phyloP scores from a whole-genome alignment of 805 yeast species.

The Pichia cephalocereana region DNA sequence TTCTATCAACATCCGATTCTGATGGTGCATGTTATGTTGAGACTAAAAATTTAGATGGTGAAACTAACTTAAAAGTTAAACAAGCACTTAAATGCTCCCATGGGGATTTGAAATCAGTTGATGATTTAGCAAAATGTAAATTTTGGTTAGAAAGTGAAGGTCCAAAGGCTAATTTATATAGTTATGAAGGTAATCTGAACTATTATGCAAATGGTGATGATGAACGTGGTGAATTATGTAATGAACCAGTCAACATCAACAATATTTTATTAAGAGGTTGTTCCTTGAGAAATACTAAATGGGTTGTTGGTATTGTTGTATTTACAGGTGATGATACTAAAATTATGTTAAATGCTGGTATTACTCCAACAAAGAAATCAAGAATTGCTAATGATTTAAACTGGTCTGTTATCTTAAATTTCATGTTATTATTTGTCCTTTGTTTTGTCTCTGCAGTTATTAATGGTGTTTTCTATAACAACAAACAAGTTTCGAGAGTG shows the following conservation, averaged over 20 bases:
- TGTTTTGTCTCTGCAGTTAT: conserved; percentile 65
- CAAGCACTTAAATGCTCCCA: conserved; percentile 59
- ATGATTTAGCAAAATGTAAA: conserved; percentile 40
- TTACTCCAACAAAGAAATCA: conserved; percentile 69
- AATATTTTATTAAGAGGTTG: conserved; percentile 69
- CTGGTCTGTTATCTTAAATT: conserved; percentile 59
- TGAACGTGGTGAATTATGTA: conserved; percentile 25
- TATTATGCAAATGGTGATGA: conserved; percentile 33
- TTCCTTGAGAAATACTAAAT: conserved; percentile 68
- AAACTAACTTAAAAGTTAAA: conserved; percentile 66
- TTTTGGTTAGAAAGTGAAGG: conserved; percentile 78
- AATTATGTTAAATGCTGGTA: conserved; percentile 73
- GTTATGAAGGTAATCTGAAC: conserved; percentile 64
- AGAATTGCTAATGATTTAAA: conserved; percentile 67
- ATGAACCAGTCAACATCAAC: conserved; percentile 63
- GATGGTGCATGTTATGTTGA: conserved; percentile 66
- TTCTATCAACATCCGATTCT: conserved; percentile 58
- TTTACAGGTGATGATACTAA: conserved; percentile 77
- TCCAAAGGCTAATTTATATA: conserved; percentile 70
- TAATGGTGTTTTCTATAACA: conserved; percentile 56
- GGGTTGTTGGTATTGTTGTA: conserved; percentile 71
- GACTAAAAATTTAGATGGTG: conserved; percentile 78
- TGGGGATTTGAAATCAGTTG: conserved; percentile 27
- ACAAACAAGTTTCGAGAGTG: conserved; percentile 41
- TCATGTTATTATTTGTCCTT: conserved; percentile 49